Conservation (phyloP, 306 rosid genomes). For the Luffa aegyptiaca region DNA sequence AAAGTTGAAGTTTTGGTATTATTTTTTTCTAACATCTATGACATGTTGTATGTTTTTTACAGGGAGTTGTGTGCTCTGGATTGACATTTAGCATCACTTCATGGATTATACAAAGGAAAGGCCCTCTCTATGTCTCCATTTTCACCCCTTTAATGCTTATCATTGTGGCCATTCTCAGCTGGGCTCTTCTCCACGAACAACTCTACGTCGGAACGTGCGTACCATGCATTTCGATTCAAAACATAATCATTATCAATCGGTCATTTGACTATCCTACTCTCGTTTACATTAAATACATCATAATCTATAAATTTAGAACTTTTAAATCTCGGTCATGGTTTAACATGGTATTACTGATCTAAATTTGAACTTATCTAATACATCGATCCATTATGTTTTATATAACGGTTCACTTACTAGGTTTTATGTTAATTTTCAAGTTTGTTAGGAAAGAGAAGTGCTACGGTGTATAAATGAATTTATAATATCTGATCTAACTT, state of each 20-base stretch:
- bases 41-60: constrained; percentile 13
- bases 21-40: background rate
- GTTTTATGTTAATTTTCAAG: background rate
- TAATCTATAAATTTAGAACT: no score
- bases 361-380: no score
- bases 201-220: constrained; percentile 64
- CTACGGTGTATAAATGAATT: no score
- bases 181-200: constrained; percentile 58
- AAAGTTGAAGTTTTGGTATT: background rate
- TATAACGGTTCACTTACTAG: background rate
- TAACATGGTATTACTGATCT: background rate
- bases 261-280: background rate
- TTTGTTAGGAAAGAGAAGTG: background rate
- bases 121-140: constrained; percentile 62
- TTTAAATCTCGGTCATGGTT: no score
- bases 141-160: constrained; percentile 62
- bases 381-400: background rate
- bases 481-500: no score
- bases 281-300: no score
- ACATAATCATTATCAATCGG: background rate
- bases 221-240: background rate
- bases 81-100: constrained; percentile 38
- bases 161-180: constrained; percentile 43
- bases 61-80: constrained; percentile 56
- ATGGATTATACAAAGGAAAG: constrained; percentile 63